A percentile compares a stretch with the other conserved stretches of the same genome.
Conservation (phyloP, 2,329 filamentous ascomycete species). For the Emericellopsis cladophorae region DNA sequence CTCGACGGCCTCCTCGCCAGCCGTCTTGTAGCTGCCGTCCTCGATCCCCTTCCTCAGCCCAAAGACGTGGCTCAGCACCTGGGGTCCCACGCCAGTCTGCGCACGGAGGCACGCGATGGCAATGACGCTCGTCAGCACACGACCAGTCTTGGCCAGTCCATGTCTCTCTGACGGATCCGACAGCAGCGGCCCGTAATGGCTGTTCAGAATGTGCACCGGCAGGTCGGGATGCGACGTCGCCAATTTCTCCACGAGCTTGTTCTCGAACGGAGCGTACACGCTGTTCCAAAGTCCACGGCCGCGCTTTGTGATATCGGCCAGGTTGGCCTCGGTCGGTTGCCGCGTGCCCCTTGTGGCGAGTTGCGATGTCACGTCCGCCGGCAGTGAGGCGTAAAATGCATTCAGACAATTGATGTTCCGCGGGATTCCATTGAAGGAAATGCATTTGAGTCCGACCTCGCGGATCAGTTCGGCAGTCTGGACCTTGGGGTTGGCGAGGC, state of each 20-base stretch:
- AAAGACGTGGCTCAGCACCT: constrained; percentile 72
- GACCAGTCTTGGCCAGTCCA: constrained; percentile 43
- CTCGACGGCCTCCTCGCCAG: constrained; percentile 18
- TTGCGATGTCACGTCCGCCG: constrained; percentile 34
- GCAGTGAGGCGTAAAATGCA: constrained; percentile 53
- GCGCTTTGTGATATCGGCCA: constrained; percentile 40
- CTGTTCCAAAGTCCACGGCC: constrained; percentile 61
- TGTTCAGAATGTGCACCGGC: constrained; percentile 65
- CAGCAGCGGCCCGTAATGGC: constrained; percentile 63
- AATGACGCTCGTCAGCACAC: constrained; percentile 60
- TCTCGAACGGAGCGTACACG: constrained; percentile 63
- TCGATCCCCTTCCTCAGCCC: constrained; percentile 65
- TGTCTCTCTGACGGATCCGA: constrained; percentile 46
- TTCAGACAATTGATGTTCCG: constrained; percentile 74
- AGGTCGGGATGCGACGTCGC: constrained; percentile 69
- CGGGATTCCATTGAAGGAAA: constrained; percentile 72
- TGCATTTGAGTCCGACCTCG: constrained; percentile 65
- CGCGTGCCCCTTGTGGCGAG: constrained; percentile 48
- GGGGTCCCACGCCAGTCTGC: constrained; percentile 72
- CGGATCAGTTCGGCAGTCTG: constrained; percentile 58
- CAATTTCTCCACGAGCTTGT: constrained; percentile 58
- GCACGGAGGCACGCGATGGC: constrained; percentile 64
- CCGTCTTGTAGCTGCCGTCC: constrained; percentile 41
- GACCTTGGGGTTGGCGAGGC: constrained; percentile 13
- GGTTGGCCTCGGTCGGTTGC: constrained; percentile 32